Percentiles rank a stretch among this genome's conserved stretches.
Evolutionary conservation across 768 basidiomycete species (phyloP).

Genomic region (Fistulinella prunicolor): DNA sequence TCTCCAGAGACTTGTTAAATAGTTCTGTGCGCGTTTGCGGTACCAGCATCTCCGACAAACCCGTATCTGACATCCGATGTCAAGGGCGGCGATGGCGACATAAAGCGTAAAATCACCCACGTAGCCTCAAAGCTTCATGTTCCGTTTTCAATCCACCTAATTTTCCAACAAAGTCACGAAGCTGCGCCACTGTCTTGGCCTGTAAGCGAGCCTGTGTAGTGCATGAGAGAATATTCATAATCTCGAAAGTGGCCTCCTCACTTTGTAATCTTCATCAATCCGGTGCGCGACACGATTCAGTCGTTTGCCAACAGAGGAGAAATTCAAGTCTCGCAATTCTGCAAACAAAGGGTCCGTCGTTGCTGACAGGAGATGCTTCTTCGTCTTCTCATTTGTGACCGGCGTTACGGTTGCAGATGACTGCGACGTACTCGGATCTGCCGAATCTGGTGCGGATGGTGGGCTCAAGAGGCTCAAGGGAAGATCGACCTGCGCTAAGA

Average conservation of each 20-base stretch:
- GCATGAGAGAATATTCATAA: slow-evolving; percentile 3
- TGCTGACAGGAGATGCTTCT: slow-evolving; percentile 84
- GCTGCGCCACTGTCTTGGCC: slow-evolving; percentile 86
- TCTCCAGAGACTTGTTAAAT: slow-evolving; percentile 90
- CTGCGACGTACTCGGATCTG: slow-evolving; percentile 41
- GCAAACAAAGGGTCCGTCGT: slow-evolving; percentile 74
- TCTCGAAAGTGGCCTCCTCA: slow-evolving; percentile 23
- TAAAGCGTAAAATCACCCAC: slow-evolving; percentile 45
- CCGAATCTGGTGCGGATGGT: slow-evolving; percentile 43
- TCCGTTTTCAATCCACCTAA: slow-evolving; percentile 90
- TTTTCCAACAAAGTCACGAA: slow-evolving; percentile 94
- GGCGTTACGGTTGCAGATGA: slow-evolving; percentile 44
- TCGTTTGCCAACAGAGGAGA: slow-evolving; percentile 80
- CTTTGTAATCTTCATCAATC: slow-evolving; percentile 92
- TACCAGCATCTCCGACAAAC: slow-evolving; percentile 87
- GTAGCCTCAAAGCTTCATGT: slow-evolving; percentile 83
- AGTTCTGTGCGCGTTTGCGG: slow-evolving; percentile 79
- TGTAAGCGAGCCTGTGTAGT: slow-evolving; percentile 66
- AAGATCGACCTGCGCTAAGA: slow-evolving; percentile 73
- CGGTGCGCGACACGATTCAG: slow-evolving; percentile 79
- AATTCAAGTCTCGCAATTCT: slow-evolving; percentile 89
- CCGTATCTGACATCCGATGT: slow-evolving; percentile 64
- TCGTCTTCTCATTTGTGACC: slow-evolving; percentile 75
- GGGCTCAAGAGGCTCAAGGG: slow-evolving; percentile 66
- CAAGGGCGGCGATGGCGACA: slow-evolving; percentile 1